phyloP scores from a whole-genome alignment of 1,284 basidiomycete genomes.

The Vanrija sp. region DNA sequence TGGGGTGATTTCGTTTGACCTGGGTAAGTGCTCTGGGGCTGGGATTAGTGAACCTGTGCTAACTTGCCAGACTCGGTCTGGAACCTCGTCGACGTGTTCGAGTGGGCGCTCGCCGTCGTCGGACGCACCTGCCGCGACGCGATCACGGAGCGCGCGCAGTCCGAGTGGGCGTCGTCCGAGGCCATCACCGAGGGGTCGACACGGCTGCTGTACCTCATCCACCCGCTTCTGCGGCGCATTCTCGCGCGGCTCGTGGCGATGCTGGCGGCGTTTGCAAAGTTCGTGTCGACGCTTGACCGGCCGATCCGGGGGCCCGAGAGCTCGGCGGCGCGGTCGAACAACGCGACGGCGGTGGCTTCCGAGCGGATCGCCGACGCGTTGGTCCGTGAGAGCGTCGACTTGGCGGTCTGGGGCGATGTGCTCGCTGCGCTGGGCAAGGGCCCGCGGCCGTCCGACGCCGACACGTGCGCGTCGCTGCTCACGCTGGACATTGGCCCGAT shows the following conservation, averaged over 20 bases:
- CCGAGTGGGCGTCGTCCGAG: slow-evolving; percentile 23
- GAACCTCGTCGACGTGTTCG: slow-evolving; percentile 34
- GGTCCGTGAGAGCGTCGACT: slow-evolving; percentile 26
- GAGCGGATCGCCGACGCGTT: slow-evolving; percentile 25
- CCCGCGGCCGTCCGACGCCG: slow-evolving; percentile 9
- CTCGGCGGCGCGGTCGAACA: slow-evolving; percentile 17
- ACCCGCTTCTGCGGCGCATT: slow-evolving; percentile 24
- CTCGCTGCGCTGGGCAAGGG: slow-evolving; percentile 18
- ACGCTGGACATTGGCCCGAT: slow-evolving; percentile 14
- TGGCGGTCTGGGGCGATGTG: slow-evolving; percentile 31
- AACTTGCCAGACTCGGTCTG: slow-evolving; percentile 29
- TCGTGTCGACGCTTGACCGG: slow-evolving; percentile 23
- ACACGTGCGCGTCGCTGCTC: slow-evolving; percentile 17
- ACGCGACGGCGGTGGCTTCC: slow-evolving; percentile 31
- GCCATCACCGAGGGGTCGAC: slow-evolving; percentile 12
- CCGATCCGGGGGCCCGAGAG: slow-evolving; percentile 33
- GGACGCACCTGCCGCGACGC: slow-evolving; percentile 26
- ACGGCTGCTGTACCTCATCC: slow-evolving; percentile 28
- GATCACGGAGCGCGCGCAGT: slow-evolving; percentile 20
- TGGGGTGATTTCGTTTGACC: slow-evolving; percentile 26
- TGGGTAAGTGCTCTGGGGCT: slow-evolving; percentile 22
- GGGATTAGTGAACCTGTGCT: not conserved
- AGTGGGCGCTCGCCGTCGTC: slow-evolving; percentile 29
- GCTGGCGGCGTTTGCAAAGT: slow-evolving; percentile 24
- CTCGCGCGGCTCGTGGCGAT: slow-evolving; percentile 26